These are phyloP conservation scores for Cryphonectria japonica DNA, from an alignment of 2,329 filamentous ascomycete species.

Conservation along the genomic window DNA sequence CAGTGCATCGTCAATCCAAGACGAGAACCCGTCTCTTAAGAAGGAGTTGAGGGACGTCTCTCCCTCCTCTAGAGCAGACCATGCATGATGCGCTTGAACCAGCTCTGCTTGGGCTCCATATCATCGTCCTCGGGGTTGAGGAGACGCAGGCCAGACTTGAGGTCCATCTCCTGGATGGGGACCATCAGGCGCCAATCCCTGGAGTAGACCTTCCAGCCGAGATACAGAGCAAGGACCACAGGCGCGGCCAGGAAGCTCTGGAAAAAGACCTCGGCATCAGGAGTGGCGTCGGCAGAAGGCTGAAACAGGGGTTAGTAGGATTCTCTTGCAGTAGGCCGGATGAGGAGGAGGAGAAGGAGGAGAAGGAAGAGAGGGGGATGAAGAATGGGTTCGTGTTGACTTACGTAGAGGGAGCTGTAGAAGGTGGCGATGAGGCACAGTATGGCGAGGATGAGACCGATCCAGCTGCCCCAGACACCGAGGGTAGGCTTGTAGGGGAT, in stretches of 20 bases:
- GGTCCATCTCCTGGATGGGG: constrained; percentile 61
- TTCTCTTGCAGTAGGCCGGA: background rate
- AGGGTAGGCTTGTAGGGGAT: constrained; percentile 51
- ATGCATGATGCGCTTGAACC: constrained; percentile 41
- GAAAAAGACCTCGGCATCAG: constrained; percentile 60
- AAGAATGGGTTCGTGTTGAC: constrained; percentile 27
- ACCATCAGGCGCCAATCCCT: constrained; percentile 61
- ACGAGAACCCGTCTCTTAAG: background rate
- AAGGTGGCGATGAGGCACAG: constrained; percentile 74
- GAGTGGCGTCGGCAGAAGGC: constrained; percentile 40
- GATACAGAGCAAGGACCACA: constrained; percentile 60
- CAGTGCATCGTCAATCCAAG: background rate
- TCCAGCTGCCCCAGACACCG: constrained; percentile 69
- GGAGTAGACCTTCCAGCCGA: constrained; percentile 66
- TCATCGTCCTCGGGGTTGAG: constrained; percentile 49
- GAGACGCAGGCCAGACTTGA: constrained; percentile 61
- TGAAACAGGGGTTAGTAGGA: constrained; percentile 32
- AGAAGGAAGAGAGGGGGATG: background rate
- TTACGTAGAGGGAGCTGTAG: constrained; percentile 66
- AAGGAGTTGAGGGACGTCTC: background rate
- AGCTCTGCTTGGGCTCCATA: constrained; percentile 37
- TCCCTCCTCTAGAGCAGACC: constrained; percentile 40
- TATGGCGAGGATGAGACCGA: constrained; percentile 68
- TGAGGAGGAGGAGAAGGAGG: background rate
- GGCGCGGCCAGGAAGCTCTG: constrained; percentile 59